Conservation (phyloP, 2,329 filamentous ascomycete genomes). For the Paracorniculantispora psalliotae region DNA sequence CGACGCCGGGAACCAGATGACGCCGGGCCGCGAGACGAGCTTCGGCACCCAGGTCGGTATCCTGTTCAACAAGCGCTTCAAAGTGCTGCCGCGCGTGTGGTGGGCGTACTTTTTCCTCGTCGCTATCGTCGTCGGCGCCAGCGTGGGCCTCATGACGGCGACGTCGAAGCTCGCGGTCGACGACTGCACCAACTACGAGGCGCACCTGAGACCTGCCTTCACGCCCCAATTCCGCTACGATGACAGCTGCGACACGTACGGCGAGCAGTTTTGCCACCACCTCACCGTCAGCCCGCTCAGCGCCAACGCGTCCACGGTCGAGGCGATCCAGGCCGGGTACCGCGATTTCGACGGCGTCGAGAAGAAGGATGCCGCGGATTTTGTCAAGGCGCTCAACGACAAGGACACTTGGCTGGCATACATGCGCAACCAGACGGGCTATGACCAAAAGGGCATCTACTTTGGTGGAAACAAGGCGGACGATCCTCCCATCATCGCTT, state of each 20-base stretch:
- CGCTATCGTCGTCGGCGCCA: constrained; percentile 68
- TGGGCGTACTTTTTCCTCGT: constrained; percentile 69
- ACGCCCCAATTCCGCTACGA: background rate
- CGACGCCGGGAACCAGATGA: background rate
- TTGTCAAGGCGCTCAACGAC: constrained; percentile 13
- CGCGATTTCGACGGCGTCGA: constrained; percentile 11
- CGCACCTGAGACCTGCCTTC: background rate
- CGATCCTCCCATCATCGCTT: constrained; percentile 17
- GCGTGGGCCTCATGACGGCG: constrained; percentile 68
- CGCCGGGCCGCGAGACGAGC: constrained; percentile 12
- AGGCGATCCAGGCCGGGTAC: constrained; percentile 14
- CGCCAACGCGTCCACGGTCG: constrained; percentile 29
- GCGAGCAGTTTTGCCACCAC: constrained; percentile 1
- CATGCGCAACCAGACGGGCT: constrained; percentile 8
- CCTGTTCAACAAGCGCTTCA: constrained; percentile 67
- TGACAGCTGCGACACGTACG: constrained; percentile 34
- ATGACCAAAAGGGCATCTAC: constrained; percentile 12
- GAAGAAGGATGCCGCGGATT: background rate
- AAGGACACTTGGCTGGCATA: constrained; percentile 12
- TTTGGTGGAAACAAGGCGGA: constrained; percentile 2
- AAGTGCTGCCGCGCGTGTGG: constrained; percentile 68
- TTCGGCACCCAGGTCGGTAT: constrained; percentile 55
- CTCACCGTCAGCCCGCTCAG: constrained; percentile 16
- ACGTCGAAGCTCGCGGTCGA: constrained; percentile 49
- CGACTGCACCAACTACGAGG: constrained; percentile 40